Conservation (phyloP, 305 asterid genomes). For the Stenogyne calaminthoides region DNA sequence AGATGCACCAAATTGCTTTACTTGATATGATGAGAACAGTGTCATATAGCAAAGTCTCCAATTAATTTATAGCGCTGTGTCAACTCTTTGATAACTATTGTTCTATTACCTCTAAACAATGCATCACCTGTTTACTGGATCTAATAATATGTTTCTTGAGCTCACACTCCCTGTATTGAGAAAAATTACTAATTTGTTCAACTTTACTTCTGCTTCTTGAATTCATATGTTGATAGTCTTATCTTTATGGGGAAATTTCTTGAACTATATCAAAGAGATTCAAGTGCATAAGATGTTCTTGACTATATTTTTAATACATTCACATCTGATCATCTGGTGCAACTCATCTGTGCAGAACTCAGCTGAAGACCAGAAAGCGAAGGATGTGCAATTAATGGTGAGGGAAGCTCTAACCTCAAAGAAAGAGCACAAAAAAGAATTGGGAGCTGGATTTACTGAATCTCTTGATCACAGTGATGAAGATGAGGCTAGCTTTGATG, state of each 20-base stretch:
- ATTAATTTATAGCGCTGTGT: not conserved
- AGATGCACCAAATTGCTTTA: not conserved
- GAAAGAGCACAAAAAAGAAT: constrained; percentile 62
- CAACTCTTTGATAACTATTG: not conserved
- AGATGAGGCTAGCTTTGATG: constrained; percentile 80
- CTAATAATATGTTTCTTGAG: not conserved
- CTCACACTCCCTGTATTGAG: constrained; percentile 12
- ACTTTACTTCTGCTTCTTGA: constrained; percentile 24
- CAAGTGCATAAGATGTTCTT: constrained; percentile 6
- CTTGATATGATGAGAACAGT: constrained; percentile 9
- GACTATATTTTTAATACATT: constrained; percentile 19
- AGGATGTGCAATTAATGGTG: constrained; percentile 69
- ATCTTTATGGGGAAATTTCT: not conserved
- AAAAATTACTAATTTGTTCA: not conserved
- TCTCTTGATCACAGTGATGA: constrained; percentile 67
- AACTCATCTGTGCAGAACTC: constrained; percentile 54
- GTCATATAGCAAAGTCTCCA: constrained; percentile 15
- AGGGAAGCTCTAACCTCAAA: constrained; percentile 84
- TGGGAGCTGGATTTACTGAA: constrained; percentile 46
- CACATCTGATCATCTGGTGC: constrained; percentile 26
- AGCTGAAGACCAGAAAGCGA: constrained; percentile 50
- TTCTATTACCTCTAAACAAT: constrained; percentile 3
- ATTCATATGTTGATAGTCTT: constrained; percentile 22
- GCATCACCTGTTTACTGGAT: constrained; percentile 15
- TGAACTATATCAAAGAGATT: constrained; percentile 13